Evolutionary conservation across 306 rosid species (phyloP).

Genomic region (cucumber (Cucumis sativus)): DNA sequence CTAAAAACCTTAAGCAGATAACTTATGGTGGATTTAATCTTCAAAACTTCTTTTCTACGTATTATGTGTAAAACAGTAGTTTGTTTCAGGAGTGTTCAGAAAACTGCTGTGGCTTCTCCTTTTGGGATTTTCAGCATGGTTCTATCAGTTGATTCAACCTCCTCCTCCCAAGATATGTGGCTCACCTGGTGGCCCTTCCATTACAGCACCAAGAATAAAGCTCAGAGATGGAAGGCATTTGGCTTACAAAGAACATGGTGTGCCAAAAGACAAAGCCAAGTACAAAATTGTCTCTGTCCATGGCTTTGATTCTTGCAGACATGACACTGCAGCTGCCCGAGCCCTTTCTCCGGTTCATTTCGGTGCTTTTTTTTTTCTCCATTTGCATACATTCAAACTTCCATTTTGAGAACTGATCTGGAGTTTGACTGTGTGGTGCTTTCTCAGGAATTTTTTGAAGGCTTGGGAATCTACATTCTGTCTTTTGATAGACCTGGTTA

Average conservation of each 20-base stretch:
- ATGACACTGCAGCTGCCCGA: constrained; percentile 27
- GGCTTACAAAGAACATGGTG: constrained; percentile 78
- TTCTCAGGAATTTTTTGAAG: constrained; percentile 46
- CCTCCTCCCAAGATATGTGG: constrained; percentile 72
- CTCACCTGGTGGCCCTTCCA: constrained; percentile 51
- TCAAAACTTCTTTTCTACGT: not conserved
- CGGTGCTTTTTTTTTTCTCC: not conserved
- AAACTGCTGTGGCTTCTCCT: constrained; percentile 33
- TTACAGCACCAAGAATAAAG: constrained; percentile 65
- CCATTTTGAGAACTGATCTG: not conserved
- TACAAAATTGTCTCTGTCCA: constrained; percentile 52
- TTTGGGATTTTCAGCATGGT: constrained; percentile 61
- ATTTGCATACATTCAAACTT: not conserved
- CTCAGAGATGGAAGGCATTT: constrained; percentile 80
- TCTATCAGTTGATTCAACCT: constrained; percentile 57
- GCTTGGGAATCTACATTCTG: constrained; percentile 45
- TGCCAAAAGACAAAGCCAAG: constrained; percentile 50
- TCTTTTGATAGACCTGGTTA: constrained; percentile 88
- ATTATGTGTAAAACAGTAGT: not conserved
- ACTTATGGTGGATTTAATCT: not conserved
- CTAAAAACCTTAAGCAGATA: not conserved
- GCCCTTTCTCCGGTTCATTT: constrained; percentile 44
- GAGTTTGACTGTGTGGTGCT: not conserved
- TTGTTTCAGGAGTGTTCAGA: constrained; percentile 41
- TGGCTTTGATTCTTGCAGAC: constrained; percentile 56